Conservation (phyloP, 2,329 filamentous ascomycete species). For the Diaporthe longicolla region DNA sequence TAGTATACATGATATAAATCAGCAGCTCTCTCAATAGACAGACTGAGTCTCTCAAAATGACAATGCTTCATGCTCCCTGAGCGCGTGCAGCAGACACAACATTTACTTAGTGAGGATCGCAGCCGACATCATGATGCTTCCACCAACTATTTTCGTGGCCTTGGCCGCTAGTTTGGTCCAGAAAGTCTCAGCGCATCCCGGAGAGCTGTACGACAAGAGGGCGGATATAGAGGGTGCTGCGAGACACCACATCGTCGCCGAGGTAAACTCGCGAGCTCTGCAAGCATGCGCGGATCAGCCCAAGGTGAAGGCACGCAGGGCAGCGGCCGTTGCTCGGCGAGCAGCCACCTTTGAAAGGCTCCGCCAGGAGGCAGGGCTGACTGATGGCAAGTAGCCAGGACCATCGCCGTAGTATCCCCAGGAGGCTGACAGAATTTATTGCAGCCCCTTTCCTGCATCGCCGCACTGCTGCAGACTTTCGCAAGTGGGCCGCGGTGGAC, state of each 20-base stretch:
- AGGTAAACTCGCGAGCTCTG: slow-evolving; percentile 51
- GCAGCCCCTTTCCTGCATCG: slow-evolving; percentile 50
- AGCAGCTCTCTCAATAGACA: neutral
- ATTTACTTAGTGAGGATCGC: neutral
- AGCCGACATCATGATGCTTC: slow-evolving; percentile 6
- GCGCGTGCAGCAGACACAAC: neutral
- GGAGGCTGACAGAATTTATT: slow-evolving; percentile 1
- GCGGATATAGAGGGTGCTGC: slow-evolving; percentile 47
- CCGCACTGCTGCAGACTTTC: slow-evolving; percentile 53
- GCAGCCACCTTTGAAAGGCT: slow-evolving; percentile 55
- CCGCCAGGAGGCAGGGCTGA: slow-evolving; percentile 50
- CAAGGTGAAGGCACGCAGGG: slow-evolving; percentile 55
- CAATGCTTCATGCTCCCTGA: neutral
- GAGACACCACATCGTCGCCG: slow-evolving; percentile 49
- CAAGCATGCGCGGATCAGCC: slow-evolving; percentile 56
- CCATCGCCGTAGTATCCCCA: neutral
- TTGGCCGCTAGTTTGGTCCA: neutral
- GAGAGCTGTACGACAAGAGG: slow-evolving; percentile 48
- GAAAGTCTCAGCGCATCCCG: slow-evolving; percentile 48
- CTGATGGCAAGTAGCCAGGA: neutral
- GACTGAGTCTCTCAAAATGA: no score
- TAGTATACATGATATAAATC: slow-evolving; percentile 1
- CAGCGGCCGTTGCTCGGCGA: slow-evolving; percentile 56
- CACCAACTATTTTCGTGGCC: neutral
- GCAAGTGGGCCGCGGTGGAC: slow-evolving; percentile 54